phyloP scores from a whole-genome alignment of 768 basidiomycete genomes.

The Atractiella rhizophila region DNA sequence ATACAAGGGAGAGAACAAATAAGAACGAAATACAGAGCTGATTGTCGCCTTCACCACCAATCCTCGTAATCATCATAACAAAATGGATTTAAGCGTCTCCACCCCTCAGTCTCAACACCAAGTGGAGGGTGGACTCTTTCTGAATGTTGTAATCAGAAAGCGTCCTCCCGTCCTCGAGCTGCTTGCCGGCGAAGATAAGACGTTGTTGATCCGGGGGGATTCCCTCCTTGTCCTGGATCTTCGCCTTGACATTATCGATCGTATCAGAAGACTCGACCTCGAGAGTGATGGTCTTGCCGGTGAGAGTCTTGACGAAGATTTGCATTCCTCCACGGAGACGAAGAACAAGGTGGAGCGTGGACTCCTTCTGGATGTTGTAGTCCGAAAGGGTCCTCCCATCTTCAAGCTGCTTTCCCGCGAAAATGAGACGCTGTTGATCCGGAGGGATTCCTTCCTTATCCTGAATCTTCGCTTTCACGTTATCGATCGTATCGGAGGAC shows the following conservation, averaged over 20 bases:
- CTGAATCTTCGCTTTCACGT: slow-evolving; percentile 82
- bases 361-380: slow-evolving; percentile 58
- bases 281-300: slow-evolving; percentile 39
- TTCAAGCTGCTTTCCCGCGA: slow-evolving; percentile 95
- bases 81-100: too few species aligned
- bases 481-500: slow-evolving; percentile 78
- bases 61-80: too few species aligned
- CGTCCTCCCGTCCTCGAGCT: slow-evolving; percentile 95
- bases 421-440: slow-evolving; percentile 72
- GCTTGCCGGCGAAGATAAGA: slow-evolving; percentile 86
- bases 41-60: too few species aligned
- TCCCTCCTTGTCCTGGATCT: slow-evolving; percentile 85
- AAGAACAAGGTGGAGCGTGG: slow-evolving; percentile 79
- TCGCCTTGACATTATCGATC: slow-evolving; percentile 79
- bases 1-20: too few species aligned
- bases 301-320: slow-evolving; percentile 50
- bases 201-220: slow-evolving; percentile 83
- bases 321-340: slow-evolving; percentile 96
- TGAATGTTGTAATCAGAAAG: slow-evolving; percentile 92
- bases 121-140: slow-evolving; percentile 42
- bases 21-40: too few species aligned
- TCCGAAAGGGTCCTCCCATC: slow-evolving; percentile 74
- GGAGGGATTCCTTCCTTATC: slow-evolving; percentile 87
- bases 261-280: slow-evolving; percentile 85
- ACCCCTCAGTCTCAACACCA: slow-evolving; percentile 91